Base-by-base conservation (phyloP, 352 stramenopile genomes). In the Globisporangium acanthophoron region DNA sequence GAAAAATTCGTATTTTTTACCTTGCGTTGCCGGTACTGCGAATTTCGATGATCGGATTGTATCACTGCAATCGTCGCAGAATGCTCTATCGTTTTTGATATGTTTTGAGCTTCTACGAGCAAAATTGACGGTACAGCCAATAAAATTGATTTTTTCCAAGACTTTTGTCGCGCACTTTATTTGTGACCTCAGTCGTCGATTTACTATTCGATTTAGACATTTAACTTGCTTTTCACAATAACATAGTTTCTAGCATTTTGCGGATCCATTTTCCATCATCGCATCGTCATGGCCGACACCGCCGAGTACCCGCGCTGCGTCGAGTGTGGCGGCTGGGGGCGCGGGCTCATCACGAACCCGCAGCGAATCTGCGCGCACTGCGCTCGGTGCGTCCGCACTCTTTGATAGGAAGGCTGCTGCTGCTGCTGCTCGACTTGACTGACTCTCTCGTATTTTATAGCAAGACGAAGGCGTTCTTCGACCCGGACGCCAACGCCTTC, bases 361-460 rank as follows among this genome's bases (percentile, higher is more conserved):
- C 74, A 92, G 62, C 73, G 74, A 44, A 60, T 94, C 44, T 94
- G 85, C 48, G 62, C 65, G 24, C 82, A 94, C 69, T 94, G 85
- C 50, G 61, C 84, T n/a, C 67, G 78, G 78, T 88, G 61, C 20
- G 59, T 43, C 7, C 40, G 12, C 18, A 31, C 61, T 5, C 13
- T 54, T 5, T 33, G n/a, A 13, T 49, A 27, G 35, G 8, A 18
- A 39, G 44, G 20, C n/a, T 24, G 33, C 21, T 20, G 15, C 11
- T 27, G 46, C 9, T 64, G 15, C 31, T 33, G 12, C 40, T 51
- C 5, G 6, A 37, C 9, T 4, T 5, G 5, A 11, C 33, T 37
- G 33, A 11, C 33, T 37, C 31, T 37, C 7, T 5, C 43, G 41
- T 37, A 39, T 27, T 12, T 44, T 27, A 6, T 3, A 33, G 24